Percentiles rank a stretch among this genome's conserved stretches.
Evolutionary conservation across 2,329 filamentous ascomycete genomes (phyloP).

Genomic region (Trichoderma asperellum): DNA sequence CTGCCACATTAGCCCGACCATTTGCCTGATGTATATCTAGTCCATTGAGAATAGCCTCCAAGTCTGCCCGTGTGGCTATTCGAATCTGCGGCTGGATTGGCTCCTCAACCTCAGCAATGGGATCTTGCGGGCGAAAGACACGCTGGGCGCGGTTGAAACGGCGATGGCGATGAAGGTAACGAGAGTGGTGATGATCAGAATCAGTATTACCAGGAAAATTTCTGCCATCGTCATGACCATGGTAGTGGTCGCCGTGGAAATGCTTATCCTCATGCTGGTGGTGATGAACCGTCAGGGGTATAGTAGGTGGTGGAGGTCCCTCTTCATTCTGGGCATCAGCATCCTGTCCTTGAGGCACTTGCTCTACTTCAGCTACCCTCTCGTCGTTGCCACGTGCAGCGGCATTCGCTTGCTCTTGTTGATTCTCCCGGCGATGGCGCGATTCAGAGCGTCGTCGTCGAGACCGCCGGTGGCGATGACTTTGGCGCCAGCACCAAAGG

Average conservation of each 20-base stretch:
- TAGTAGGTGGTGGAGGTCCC: neutral
- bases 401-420: neutral
- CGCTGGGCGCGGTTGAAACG: neutral
- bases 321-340: neutral
- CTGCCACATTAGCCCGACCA: neutral
- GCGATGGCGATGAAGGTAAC: conserved; percentile 7
- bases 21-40: neutral
- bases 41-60: conserved; percentile 9
- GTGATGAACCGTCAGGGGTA: conserved; percentile 9
- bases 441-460: neutral
- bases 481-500: conserved; percentile 21
- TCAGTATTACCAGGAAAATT: neutral
- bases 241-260: neutral
- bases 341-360: neutral
- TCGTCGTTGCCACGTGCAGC: neutral
- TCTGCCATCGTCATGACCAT: neutral
- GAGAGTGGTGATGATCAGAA: neutral
- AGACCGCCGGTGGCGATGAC: neutral
- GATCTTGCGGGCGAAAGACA: neutral
- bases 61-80: neutral
- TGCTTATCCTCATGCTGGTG: conserved; percentile 23
- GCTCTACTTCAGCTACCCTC: neutral
- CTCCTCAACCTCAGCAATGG: neutral
- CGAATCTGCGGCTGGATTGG: neutral
- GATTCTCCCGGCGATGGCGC: neutral